Base-by-base conservation (phyloP, 768 basidiomycete species). In the Rhodotorula sphaerocarpa region DNA sequence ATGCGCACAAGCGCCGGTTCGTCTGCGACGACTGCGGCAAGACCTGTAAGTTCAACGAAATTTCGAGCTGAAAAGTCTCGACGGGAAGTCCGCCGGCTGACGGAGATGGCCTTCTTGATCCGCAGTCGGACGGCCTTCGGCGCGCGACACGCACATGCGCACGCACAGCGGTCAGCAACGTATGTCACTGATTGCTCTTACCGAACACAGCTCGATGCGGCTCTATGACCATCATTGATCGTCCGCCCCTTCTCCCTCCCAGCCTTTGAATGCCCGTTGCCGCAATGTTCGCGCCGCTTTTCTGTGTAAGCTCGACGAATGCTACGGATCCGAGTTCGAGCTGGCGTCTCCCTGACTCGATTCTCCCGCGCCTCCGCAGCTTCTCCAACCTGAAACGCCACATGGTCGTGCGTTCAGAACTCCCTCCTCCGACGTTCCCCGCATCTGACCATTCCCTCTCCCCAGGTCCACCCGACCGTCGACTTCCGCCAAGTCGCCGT, bases 401-500 rank as follows among this genome's bases (percentile, higher is more conserved):
- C 59, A 60, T 65, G 65, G 27, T 54, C 42, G 48, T 57, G 18
- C 33, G 55, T 33, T 25, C 9, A 10, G 12, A 34, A 15, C 16
- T 16, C 7, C 30, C 41, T 10, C 21, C n/a, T 12, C 21, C 9
- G 36, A 25, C 23, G 21, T 27, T 41, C 4, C 28, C 46, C 23
- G n/a, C 28, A 18, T 21, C 21, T 12, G 7, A 4, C 42, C 28
- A 2, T 20, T 16, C 44, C 9, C 30, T 3, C 11, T 39, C 3
- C 9, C 16, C 47, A 51, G 48, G 43, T 63, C 51, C 59, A 62
- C 61, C 55, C 65, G 18, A 59, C 61, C 18, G 57, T 70, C 57
- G 60, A 61, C 50, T 62, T 62, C 55, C 48, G 54, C 39, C 34
- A 45, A 27, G 55, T 63, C 44, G 23, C 62, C n/a, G 66, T 70